These are phyloP conservation scores for Cubamyces sp. DNA, from an alignment of 768 basidiomycete genomes.

Conservation along the genomic window DNA sequence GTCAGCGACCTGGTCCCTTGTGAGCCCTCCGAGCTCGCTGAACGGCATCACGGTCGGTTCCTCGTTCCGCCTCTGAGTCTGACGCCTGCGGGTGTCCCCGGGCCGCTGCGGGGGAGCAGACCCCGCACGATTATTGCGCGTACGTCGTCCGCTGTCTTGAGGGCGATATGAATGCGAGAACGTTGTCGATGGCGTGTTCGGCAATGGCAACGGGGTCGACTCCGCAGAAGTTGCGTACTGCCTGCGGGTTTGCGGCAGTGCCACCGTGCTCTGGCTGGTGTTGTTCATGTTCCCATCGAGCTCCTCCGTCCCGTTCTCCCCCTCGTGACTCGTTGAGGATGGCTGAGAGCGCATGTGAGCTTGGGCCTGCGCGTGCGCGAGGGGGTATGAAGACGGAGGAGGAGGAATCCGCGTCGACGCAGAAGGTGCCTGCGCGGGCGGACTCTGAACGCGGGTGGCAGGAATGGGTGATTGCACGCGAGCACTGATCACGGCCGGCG, in stretches of 20 bases:
- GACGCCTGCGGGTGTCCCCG: constrained; percentile 3
- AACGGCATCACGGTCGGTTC: constrained; percentile 29
- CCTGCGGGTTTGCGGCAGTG: constrained; percentile 11
- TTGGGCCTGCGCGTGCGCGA: constrained; percentile 12
- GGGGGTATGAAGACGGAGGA: constrained; percentile 9
- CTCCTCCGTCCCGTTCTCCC: constrained; percentile 16
- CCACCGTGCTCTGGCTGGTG: constrained; percentile 10
- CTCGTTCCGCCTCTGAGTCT: not conserved
- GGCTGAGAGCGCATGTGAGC: constrained; percentile 11
- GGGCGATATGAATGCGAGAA: constrained; percentile 23
- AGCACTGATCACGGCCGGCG: not conserved
- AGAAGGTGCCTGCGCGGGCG: constrained; percentile 1
- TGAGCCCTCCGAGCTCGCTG: constrained; percentile 55
- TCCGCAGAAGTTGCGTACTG: constrained; percentile 25
- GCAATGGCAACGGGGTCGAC: constrained; percentile 25
- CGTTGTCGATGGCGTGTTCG: constrained; percentile 26
- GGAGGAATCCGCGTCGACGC: not conserved
- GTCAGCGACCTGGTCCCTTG: constrained; percentile 55
- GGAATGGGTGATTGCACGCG: constrained; percentile 25
- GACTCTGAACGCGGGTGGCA: constrained; percentile 22
- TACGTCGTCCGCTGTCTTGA: not conserved
- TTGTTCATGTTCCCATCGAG: constrained; percentile 5
- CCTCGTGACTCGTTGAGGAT: constrained; percentile 8
- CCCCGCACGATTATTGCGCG: constrained; percentile 1
- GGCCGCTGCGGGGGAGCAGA: constrained; percentile 9